Evolutionary conservation across 2,329 filamentous ascomycete genomes (phyloP).

Genomic region (Ceratocystis albifundus): DNA sequence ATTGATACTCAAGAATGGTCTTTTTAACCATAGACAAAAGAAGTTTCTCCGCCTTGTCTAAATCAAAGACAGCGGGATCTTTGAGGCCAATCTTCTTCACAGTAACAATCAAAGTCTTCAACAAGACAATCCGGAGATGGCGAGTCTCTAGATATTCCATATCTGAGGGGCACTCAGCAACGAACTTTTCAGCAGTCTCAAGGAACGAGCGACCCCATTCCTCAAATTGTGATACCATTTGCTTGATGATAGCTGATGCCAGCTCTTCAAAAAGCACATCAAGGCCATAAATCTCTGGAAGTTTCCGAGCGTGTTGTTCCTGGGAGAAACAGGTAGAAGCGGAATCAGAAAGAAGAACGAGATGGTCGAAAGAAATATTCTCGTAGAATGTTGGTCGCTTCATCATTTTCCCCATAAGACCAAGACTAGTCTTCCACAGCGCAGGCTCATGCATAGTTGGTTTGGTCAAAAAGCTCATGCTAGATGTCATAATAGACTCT

Average conservation of each 20-base stretch:
- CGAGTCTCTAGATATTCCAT: slow-evolving; percentile 18
- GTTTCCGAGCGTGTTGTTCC: slow-evolving; percentile 1
- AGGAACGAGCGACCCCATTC: slow-evolving; percentile 36
- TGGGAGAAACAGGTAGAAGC: slow-evolving; percentile 25
- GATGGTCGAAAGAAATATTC: slow-evolving; percentile 34
- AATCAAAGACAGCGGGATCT: slow-evolving; percentile 24
- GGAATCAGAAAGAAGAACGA: slow-evolving; percentile 30
- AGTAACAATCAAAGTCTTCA: slow-evolving; percentile 31
- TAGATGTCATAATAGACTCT: slow-evolving; percentile 19
- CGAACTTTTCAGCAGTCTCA: slow-evolving; percentile 26
- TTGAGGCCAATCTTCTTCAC: slow-evolving; percentile 27
- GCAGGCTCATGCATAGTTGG: slow-evolving; percentile 10
- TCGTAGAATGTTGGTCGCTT: slow-evolving; percentile 41
- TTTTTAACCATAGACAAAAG: slow-evolving; percentile 21
- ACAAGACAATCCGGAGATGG: slow-evolving; percentile 30
- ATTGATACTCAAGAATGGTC: slow-evolving; percentile 21
- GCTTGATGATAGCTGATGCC: slow-evolving; percentile 31
- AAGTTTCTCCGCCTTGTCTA: slow-evolving; percentile 25
- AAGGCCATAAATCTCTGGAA: slow-evolving; percentile 20
- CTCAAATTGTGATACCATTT: slow-evolving; percentile 37
- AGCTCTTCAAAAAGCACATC: slow-evolving; percentile 25
- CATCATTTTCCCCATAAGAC: slow-evolving; percentile 36
- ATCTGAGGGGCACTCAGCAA: slow-evolving; percentile 24
- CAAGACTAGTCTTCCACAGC: slow-evolving; percentile 22
- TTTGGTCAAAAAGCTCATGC: slow-evolving; percentile 18